phyloP scores from a whole-genome alignment of 78 protist genomes.

The Acrasis kona region DNA sequence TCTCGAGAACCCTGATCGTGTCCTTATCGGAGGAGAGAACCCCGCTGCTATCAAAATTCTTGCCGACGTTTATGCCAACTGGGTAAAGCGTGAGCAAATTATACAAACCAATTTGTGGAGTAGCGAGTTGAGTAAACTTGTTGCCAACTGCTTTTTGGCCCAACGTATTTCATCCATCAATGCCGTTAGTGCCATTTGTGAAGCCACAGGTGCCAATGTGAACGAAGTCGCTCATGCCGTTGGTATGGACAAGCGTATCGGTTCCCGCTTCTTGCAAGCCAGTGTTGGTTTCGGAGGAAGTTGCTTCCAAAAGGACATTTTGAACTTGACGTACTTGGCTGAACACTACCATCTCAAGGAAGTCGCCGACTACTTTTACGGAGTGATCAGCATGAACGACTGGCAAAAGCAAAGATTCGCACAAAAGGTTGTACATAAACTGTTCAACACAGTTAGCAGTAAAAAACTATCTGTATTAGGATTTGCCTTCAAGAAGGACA shows the following conservation, averaged over 20 bases:
- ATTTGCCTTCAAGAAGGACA: slow-evolving; percentile 94
- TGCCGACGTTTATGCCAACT: slow-evolving; percentile 52
- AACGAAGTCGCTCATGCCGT: slow-evolving; percentile 67
- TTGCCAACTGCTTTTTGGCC: slow-evolving; percentile 94
- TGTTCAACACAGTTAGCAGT: slow-evolving; percentile 75
- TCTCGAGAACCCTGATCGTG: slow-evolving; percentile 82
- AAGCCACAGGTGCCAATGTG: slow-evolving; percentile 88
- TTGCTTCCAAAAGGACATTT: slow-evolving; percentile 92
- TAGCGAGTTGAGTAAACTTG: slow-evolving; percentile 87
- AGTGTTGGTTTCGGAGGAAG: slow-evolving; percentile 81
- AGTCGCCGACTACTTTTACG: slow-evolving; percentile 88
- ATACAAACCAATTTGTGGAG: slow-evolving; percentile 62
- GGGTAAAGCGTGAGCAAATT: slow-evolving; percentile 73
- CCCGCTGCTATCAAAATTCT: slow-evolving; percentile 45
- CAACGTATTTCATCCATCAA: slow-evolving; percentile 90
- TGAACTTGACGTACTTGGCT: slow-evolving; percentile 84
- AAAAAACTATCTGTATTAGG: slow-evolving; percentile 77
- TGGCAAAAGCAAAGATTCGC: slow-evolving; percentile 83
- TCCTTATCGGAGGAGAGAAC: slow-evolving; percentile 82
- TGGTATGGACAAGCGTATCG: slow-evolving; percentile 75
- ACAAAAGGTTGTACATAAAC: slow-evolving; percentile 5
- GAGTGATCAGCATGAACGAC: slow-evolving; percentile 75
- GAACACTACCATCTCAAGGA: slow-evolving; percentile 14
- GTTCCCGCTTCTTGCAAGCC: slow-evolving; percentile 68
- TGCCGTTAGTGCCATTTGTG: slow-evolving; percentile 77